Percentiles rank a stretch among this genome's conserved stretches.
Conservation (phyloP, 116 monocot genomes). For the Papilionanthe hybrid region DNA sequence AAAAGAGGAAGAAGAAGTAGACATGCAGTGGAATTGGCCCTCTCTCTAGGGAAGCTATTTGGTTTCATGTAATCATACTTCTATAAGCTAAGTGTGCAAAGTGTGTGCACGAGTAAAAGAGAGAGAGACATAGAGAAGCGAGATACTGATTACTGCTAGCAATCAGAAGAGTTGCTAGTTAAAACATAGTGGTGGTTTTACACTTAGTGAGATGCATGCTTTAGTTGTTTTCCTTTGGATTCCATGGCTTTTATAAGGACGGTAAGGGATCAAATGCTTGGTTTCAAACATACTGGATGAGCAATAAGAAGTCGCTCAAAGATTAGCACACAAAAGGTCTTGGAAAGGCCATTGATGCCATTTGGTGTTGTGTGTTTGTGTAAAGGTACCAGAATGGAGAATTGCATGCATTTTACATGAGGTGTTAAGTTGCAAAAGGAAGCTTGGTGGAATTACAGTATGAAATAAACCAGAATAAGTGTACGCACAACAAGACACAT, state of each 20-base stretch:
- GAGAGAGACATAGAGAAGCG: background rate
- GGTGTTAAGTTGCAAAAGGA: background rate
- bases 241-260: slow-evolving; percentile 5
- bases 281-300: too few relatives aligned
- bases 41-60: background rate
- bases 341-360: too few relatives aligned
- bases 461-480: background rate
- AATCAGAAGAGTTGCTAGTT: background rate
- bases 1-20: background rate
- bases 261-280: background rate
- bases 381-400: background rate
- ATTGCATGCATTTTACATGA: slow-evolving; percentile 3
- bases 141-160: background rate
- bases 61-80: background rate
- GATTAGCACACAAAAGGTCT: too few relatives aligned
- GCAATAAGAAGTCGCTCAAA: too few relatives aligned
- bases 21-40: background rate
- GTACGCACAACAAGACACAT: too few relatives aligned
- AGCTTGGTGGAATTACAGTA: slow-evolving; percentile 2
- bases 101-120: background rate
- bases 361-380: background rate
- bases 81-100: background rate
- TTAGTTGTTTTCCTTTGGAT: background rate
- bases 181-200: background rate
- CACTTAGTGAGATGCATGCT: too few relatives aligned